Conservation (phyloP, 768 basidiomycete species). For the Agaricus subrufescens region DNA sequence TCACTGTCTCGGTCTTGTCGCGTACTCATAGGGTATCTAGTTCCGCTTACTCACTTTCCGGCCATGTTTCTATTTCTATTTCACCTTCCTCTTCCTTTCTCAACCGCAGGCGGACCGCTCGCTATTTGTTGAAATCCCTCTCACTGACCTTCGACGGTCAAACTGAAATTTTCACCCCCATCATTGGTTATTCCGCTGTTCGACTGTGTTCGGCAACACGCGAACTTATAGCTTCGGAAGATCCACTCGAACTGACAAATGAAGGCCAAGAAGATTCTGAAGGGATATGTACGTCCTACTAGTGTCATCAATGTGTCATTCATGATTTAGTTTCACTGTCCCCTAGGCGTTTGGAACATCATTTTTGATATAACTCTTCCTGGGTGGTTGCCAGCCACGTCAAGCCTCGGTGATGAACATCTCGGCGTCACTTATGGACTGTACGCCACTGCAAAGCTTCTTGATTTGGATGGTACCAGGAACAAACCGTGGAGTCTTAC, state of each 20-base stretch:
- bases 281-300: conserved; percentile 38
- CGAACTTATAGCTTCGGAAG: conserved; percentile 48
- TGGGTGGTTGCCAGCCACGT: conserved; percentile 79
- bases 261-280: conserved; percentile 56
- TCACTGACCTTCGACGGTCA: conserved; percentile 82
- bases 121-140: conserved; percentile 63
- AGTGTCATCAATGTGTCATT: background rate
- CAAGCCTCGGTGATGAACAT: conserved; percentile 43
- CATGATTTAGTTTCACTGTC: background rate
- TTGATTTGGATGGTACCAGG: conserved; percentile 36
- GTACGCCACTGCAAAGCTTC: conserved; percentile 61
- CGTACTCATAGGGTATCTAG: conserved; percentile 34
- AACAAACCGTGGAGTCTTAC: conserved; percentile 40
- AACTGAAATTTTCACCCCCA: conserved; percentile 63
- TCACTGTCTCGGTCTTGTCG: background rate
- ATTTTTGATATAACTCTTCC: conserved; percentile 82
- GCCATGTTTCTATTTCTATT: conserved; percentile 66
- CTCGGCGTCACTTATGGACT: conserved; percentile 63
- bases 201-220: conserved; percentile 66
- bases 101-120: conserved; percentile 44
- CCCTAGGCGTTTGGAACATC: conserved; percentile 59
- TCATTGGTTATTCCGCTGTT: conserved; percentile 60
- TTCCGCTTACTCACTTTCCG: conserved; percentile 83
- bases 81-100: conserved; percentile 54
- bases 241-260: conserved; percentile 55